Conservation (phyloP, 2,329 filamentous ascomycete genomes). For the Calycina herbarum region DNA sequence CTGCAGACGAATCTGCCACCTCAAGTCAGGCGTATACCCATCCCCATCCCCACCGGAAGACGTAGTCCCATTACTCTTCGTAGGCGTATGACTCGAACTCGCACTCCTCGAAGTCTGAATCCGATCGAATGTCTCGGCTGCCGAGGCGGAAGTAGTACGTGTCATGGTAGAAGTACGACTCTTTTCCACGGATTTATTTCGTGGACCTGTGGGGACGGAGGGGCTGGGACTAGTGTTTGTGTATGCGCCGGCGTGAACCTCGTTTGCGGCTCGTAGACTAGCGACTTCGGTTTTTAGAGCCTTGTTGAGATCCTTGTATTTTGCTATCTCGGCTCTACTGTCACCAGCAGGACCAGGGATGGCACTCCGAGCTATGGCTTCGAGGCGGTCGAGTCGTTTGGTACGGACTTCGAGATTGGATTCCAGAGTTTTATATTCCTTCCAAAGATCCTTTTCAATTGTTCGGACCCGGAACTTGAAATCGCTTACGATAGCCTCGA, state of each 20-base stretch:
- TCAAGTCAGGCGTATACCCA: conserved; percentile 58
- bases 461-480: conserved; percentile 79
- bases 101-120: conserved; percentile 47
- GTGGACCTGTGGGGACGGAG: conserved; percentile 39
- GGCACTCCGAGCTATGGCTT: conserved; percentile 72
- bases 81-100: not conserved
- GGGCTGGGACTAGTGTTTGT: conserved; percentile 41
- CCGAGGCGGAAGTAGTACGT: conserved; percentile 52
- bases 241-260: conserved; percentile 38
- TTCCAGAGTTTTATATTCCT: conserved; percentile 86
- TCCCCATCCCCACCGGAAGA: conserved; percentile 23
- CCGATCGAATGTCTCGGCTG: conserved; percentile 27
- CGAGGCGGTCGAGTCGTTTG: conserved; percentile 85
- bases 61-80: not conserved
- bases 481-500: conserved; percentile 75
- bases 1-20: conserved; percentile 81
- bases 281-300: conserved; percentile 65
- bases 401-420: conserved; percentile 74
- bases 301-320: conserved; percentile 62
- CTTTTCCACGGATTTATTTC: conserved; percentile 29
- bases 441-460: conserved; percentile 87
- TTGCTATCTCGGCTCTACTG: conserved; percentile 52
- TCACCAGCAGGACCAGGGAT: conserved; percentile 43
- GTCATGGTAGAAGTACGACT: conserved; percentile 46
- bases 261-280: conserved; percentile 65